Evolutionary conservation across 257 asterid genomes (phyloP).

Genomic region (Ligustrum vulgare): DNA sequence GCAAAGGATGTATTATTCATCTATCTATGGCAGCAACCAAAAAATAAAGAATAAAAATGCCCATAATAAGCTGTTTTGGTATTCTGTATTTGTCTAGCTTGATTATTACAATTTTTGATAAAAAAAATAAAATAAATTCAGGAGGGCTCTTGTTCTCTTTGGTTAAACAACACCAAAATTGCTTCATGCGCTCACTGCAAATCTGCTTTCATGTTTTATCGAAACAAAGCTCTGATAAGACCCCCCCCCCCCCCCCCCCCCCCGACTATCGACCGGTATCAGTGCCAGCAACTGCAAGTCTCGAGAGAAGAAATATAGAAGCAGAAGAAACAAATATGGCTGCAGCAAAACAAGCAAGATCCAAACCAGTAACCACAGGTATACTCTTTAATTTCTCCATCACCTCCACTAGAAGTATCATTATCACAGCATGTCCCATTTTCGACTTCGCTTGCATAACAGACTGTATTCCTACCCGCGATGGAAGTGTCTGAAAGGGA

Average conservation of each 20-base stretch:
- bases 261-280: neutral
- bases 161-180: neutral
- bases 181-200: neutral
- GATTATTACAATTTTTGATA: neutral
- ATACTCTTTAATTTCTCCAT: conserved; percentile 67
- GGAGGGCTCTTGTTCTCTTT: neutral
- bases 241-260: too few species aligned
- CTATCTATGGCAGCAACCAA: neutral
- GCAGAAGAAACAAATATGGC: conserved; percentile 66
- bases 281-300: conserved; percentile 29
- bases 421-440: conserved; percentile 73
- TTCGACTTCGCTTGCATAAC: conserved; percentile 72
- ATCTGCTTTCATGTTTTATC: neutral
- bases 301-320: conserved; percentile 68
- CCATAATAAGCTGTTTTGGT: neutral
- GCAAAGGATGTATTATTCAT: neutral
- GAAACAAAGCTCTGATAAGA: neutral
- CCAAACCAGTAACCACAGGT: conserved; percentile 54
- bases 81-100: neutral
- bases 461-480: conserved; percentile 55
- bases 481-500: conserved; percentile 43
- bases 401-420: conserved; percentile 84
- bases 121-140: neutral
- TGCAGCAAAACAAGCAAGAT: conserved; percentile 81
- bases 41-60: conserved; percentile 6